These are phyloP conservation scores for Pseudocercospora macadamiae DNA, from an alignment of 2,329 filamentous ascomycete species.

Conservation along the genomic window DNA sequence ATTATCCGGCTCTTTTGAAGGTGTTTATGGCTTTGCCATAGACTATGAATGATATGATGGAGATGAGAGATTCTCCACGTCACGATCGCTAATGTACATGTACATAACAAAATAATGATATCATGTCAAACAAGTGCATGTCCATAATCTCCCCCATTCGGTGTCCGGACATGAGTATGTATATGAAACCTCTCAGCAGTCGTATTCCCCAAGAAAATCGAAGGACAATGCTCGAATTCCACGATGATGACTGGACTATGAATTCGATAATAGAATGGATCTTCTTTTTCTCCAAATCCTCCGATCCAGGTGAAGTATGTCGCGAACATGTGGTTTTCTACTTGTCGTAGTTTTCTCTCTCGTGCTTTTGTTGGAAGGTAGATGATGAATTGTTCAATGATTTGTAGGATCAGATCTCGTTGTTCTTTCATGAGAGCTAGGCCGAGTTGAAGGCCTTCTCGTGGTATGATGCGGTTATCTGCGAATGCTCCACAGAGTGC, in stretches of 20 bases:
- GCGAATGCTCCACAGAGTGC: neutral
- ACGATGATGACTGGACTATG: neutral
- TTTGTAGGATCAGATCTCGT: neutral
- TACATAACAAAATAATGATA: too few species aligned
- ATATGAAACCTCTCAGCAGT: neutral
- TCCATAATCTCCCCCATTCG: conserved; percentile 1
- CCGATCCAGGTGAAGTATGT: neutral
- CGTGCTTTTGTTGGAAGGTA: neutral
- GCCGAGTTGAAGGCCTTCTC: neutral
- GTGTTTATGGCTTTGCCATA: conserved; percentile 19
- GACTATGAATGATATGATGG: too few species aligned
- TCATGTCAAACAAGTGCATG: neutral
- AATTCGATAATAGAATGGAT: neutral
- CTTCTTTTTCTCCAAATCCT: neutral
- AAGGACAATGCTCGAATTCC: neutral
- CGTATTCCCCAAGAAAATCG: neutral
- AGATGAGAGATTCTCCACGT: too few species aligned
- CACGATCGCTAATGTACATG: too few species aligned
- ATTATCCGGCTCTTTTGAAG: conserved; percentile 27
- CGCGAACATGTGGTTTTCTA: neutral
- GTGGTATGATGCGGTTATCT: neutral
- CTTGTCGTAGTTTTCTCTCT: neutral
- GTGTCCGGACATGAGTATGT: neutral
- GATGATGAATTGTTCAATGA: neutral
- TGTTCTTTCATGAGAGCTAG: neutral